Base-by-base conservation (phyloP, 1,284 basidiomycete genomes). In the Mrakiaceae sp. region DNA sequence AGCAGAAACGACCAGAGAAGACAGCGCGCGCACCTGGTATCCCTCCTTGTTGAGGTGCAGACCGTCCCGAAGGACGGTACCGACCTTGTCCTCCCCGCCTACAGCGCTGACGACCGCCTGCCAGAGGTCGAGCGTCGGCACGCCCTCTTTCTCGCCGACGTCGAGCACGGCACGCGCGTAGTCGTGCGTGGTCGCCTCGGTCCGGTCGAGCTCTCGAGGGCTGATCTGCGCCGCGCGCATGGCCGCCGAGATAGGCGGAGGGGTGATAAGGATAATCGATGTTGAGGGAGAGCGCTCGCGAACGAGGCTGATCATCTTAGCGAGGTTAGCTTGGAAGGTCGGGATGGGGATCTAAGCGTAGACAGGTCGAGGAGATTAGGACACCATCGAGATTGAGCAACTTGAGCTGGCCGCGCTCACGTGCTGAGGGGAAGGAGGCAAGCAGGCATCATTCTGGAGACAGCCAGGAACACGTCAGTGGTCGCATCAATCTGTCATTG, bases 211-310 rank as follows among this genome's bases (percentile, higher is more conserved):
- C 47, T 55, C 46, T 42, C 73, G 57, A 82, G 76, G 71, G 82
- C 79, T 50, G 78, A 63, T 27, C 57, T 48, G 47, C 9, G 50
- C 27, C 50, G 52, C 73, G 67, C 85, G 78, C 70, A 83, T 81
- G 66, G 78, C 69, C 3, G 83, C 83, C 70, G 87, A 86, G 64
- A 93, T 80, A 2, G 92, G 92, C 3, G 92, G 90, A 12, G 90
- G 87, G 4, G 87, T 88, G 68, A 95, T 83, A 66, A 95, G 78
- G 59, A 95, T 76, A 68, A 95, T 80, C 60, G 81, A 81, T 52
- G 91, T 92, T n/a, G 79, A 71, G 0, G 88, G 85, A 3, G 85
- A 85, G 0, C 85, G 80, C 1, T 80, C 81, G 58, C 79, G 81
- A 50, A 91, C 79, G 72, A 85, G 79, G 57, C 79, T 72, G 68